phyloP scores from a whole-genome alignment of 2,329 filamentous ascomycete genomes.

The Colletotrichum lindemuthianum region DNA sequence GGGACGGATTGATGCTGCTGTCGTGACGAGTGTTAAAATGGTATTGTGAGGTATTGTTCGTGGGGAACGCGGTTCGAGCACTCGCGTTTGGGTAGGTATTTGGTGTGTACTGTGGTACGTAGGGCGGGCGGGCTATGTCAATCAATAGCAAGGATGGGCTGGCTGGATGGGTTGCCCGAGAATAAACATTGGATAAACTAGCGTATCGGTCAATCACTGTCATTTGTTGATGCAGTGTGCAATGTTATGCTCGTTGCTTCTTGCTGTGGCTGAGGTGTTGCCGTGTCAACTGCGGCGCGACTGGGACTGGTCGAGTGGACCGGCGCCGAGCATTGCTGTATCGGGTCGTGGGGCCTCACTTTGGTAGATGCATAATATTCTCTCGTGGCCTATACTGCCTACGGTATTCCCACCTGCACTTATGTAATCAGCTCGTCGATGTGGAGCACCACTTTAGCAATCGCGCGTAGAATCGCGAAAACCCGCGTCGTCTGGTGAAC shows the following conservation, averaged over 20 bases:
- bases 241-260: conserved; percentile 30
- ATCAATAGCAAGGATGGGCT: conserved; percentile 1
- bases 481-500: conserved; percentile 36
- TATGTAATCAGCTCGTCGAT: no score
- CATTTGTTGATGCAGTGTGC: background rate
- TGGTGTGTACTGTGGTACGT: background rate
- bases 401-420: no score
- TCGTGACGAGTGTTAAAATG: conserved; percentile 24
- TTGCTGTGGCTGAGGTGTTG: conserved; percentile 25
- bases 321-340: conserved; percentile 20
- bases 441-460: conserved; percentile 26
- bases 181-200: conserved; percentile 30
- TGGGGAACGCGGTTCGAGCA: conserved; percentile 33
- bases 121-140: conserved; percentile 30
- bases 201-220: background rate
- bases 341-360: conserved; percentile 8
- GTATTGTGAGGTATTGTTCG: conserved; percentile 28
- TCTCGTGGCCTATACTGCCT: no score
- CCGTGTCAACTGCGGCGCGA: conserved; percentile 27
- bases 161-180: conserved; percentile 20
- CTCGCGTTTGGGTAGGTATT: conserved; percentile 21
- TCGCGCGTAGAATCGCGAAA: conserved; percentile 29
- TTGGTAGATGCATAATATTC: background rate
- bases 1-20: conserved; percentile 8
- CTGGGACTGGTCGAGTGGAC: conserved; percentile 10